These are phyloP conservation scores for Penicillium fimorum DNA, from an alignment of 495 filamentous ascomycete species.

Conservation along the genomic window DNA sequence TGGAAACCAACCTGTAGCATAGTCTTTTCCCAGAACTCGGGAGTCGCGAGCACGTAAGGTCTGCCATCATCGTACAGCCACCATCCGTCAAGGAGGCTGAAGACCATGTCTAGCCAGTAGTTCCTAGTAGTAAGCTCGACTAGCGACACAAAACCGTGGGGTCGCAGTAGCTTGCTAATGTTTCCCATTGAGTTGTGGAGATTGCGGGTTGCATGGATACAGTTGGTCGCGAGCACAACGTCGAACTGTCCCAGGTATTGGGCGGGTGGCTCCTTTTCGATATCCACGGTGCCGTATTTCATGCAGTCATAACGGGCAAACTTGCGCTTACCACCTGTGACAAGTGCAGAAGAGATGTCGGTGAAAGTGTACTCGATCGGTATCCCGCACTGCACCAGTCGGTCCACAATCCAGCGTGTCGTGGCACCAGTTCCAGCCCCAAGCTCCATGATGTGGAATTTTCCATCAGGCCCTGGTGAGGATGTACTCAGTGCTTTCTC, in stretches of 20 bases:
- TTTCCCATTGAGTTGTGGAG: slow-evolving; percentile 25
- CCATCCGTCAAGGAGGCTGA: slow-evolving; percentile 50
- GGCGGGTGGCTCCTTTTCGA: slow-evolving; percentile 33
- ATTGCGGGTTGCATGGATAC: slow-evolving; percentile 47
- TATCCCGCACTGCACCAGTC: slow-evolving; percentile 18
- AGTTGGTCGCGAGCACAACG: slow-evolving; percentile 47
- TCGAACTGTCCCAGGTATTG: slow-evolving; percentile 30
- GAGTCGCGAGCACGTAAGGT: slow-evolving; percentile 29
- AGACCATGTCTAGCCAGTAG: slow-evolving; percentile 42
- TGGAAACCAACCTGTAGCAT: slow-evolving; percentile 33
- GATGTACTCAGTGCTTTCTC: not conserved
- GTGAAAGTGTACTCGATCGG: slow-evolving; percentile 48
- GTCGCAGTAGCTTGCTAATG: slow-evolving; percentile 31
- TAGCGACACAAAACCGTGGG: slow-evolving; percentile 39
- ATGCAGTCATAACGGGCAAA: slow-evolving; percentile 35
- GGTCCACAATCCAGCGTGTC: slow-evolving; percentile 27
- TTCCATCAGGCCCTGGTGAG: not conserved
- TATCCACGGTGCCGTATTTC: slow-evolving; percentile 38
- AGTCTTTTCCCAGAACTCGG: slow-evolving; percentile 27
- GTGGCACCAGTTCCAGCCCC: slow-evolving; percentile 45
- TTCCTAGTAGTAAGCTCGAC: slow-evolving; percentile 43
- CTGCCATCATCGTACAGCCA: slow-evolving; percentile 48
- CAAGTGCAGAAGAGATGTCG: slow-evolving; percentile 42
- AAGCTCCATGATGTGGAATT: slow-evolving; percentile 38
- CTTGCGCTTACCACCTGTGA: slow-evolving; percentile 30